Evolutionary conservation across 2,329 filamentous ascomycete genomes (phyloP), one percentile per base, ranked within the genome.

Genomic region (Trichoderma sp.): DNA sequence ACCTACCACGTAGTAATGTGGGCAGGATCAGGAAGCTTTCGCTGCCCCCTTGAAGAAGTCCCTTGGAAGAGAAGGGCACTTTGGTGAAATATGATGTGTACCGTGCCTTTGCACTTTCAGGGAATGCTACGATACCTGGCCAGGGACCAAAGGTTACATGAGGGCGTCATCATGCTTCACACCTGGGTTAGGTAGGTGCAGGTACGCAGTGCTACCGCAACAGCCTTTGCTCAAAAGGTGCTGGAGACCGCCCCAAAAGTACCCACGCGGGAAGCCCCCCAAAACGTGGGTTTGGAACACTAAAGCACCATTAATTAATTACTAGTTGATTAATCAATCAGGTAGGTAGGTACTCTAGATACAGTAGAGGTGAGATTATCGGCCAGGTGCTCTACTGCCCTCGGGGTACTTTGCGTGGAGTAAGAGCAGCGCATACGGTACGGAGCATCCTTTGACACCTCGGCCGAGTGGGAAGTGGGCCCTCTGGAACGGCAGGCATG

Each of bases 381-480:
- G 61, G 61, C 47, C 27, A n/a, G 47, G 8, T 16, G 29, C 16
- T 29, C 29, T 56, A 4, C 29, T n/a, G 16, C 8, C 13, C 27
- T 55, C 47, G 47, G 10, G 33, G 35, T 64, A 40, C 61, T 55
- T 10, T 8, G 31, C 16, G 35, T 24, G 61, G 61, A 37, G 61
- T 40, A 55, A 13, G 0, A 4, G 13, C 14, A 35, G 33, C 33
- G 31, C 43, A 2, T 27, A 33, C 33, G 33, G 33, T 55, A 64
- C 47, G 61, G 47, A 64, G 31, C 47, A 24, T 24, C 53, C 35
- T 31, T 58, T 33, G 49, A 5, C 40, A 16, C 60, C 21, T 67
- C 64, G 64, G 64, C 64, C 64, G 55, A 67, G 64, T 29, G 64
- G 37, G 35, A 59, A 37, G 64, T 59, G 64, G 64, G 52, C 55